Conservation (phyloP, 2,329 filamentous ascomycete species). For the Leptographium galeiforme region DNA sequence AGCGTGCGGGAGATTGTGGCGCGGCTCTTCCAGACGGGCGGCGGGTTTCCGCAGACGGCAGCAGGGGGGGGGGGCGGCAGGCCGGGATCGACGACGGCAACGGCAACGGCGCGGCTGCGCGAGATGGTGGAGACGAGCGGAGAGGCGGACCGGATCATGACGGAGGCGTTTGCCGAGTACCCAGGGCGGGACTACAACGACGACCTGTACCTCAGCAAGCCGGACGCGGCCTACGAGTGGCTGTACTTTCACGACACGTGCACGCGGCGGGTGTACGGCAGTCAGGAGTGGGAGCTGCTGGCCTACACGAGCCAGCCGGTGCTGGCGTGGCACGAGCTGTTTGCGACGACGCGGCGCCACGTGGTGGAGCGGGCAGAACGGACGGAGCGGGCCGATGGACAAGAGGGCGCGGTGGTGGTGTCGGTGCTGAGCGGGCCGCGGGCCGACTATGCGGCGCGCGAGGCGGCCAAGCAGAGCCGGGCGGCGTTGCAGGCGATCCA, state of each 20-base stretch:
- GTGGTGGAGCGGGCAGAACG: conserved; percentile 25
- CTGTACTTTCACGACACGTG: conserved; percentile 82
- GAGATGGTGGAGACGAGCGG: conserved; percentile 71
- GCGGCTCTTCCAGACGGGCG: conserved; percentile 67
- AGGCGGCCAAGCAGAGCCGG: conserved; percentile 67
- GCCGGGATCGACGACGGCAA: conserved; percentile 16
- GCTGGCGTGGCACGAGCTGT: conserved; percentile 82
- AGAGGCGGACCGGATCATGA: conserved; percentile 65
- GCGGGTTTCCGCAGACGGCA: conserved; percentile 55
- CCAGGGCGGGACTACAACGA: conserved; percentile 84
- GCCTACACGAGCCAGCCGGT: conserved; percentile 79
- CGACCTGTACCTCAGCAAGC: conserved; percentile 81
- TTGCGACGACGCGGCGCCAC: conserved; percentile 56
- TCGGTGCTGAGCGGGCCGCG: conserved; percentile 57
- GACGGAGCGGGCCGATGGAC: not conserved
- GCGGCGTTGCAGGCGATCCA: conserved; percentile 63
- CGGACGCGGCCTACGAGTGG: conserved; percentile 82
- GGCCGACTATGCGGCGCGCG: conserved; percentile 69
- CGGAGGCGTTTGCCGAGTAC: conserved; percentile 76
- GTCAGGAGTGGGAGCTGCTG: conserved; percentile 83
- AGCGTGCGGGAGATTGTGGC: conserved; percentile 61
- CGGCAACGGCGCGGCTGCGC: conserved; percentile 41
- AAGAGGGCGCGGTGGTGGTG: conserved; percentile 26
- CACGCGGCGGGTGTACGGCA: conserved; percentile 63
- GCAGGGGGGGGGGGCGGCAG: conserved; percentile 18